These are phyloP conservation scores for Trichoderma sp. DNA, from an alignment of 2,329 filamentous ascomycete genomes.

Conservation along the genomic window DNA sequence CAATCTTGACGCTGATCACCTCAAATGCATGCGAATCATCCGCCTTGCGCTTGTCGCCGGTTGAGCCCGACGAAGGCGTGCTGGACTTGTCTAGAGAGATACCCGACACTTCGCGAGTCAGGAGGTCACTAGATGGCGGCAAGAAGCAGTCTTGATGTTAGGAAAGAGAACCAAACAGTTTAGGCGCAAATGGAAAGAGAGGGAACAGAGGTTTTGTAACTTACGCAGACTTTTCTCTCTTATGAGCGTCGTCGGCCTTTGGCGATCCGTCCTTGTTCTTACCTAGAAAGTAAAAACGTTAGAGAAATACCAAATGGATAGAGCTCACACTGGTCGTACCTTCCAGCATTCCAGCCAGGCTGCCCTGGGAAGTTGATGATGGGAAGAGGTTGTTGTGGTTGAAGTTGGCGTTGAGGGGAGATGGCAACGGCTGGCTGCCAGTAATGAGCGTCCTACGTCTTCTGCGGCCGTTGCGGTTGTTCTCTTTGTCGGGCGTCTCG, in stretches of 20 bases:
- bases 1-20: constrained; percentile 97
- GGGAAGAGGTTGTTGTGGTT: constrained; percentile 71
- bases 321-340: constrained; percentile 47
- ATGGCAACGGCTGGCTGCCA: constrained; percentile 92
- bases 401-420: constrained; percentile 89
- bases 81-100: constrained; percentile 82
- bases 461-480: constrained; percentile 86
- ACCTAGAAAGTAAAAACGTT: constrained; percentile 28
- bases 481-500: constrained; percentile 71
- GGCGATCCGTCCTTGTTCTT: constrained; percentile 45
- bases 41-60: constrained; percentile 60
- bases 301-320: neutral
- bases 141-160: neutral
- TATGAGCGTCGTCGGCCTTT: constrained; percentile 63
- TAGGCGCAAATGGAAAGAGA: neutral
- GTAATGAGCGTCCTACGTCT: constrained; percentile 92
- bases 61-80: constrained; percentile 44
- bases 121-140: constrained; percentile 62
- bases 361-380: constrained; percentile 63
- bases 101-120: constrained; percentile 89
- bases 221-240: constrained; percentile 92
- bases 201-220: constrained; percentile 34
- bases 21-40: constrained; percentile 59
- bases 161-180: neutral
- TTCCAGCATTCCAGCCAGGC: constrained; percentile 82